Percentiles rank a stretch among this genome's conserved stretches.
Evolutionary conservation across 331 rosid species (phyloP).

Genomic region (Rosa hybrid): DNA sequence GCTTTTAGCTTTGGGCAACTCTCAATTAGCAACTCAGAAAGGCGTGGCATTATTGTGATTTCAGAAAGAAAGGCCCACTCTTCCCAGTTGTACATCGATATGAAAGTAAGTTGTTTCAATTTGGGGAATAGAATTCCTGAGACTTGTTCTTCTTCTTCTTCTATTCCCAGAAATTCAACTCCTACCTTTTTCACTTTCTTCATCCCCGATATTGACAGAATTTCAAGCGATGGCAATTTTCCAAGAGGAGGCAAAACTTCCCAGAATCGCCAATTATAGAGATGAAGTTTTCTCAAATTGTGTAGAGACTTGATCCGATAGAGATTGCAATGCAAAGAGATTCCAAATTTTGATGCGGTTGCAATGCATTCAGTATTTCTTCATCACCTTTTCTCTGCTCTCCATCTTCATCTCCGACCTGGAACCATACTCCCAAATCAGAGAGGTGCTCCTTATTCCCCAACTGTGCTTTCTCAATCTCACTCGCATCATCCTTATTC

Average conservation of each 20-base stretch:
- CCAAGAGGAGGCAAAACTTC: not conserved
- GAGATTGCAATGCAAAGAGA: too few species aligned
- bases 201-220: not conserved
- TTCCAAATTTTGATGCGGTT: not conserved
- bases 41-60: not conserved
- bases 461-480: too few species aligned
- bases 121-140: too few species aligned
- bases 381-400: not conserved
- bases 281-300: not conserved
- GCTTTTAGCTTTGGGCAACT: not conserved
- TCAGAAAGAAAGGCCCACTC: not conserved
- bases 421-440: not conserved
- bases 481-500: too few species aligned
- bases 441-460: too few species aligned
- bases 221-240: not conserved
- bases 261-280: not conserved
- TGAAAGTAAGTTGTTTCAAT: too few species aligned
- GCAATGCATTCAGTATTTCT: not conserved
- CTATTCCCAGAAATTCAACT: too few species aligned
- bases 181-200: too few species aligned
- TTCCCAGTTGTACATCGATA: too few species aligned
- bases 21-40: fast-evolving
- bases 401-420: not conserved
- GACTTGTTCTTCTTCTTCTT: too few species aligned
- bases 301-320: not conserved